These are phyloP conservation scores for Kalanchoe fedtschenkoi DNA, from an alignment of 164 flowering plant species.

Conservation along the genomic window DNA sequence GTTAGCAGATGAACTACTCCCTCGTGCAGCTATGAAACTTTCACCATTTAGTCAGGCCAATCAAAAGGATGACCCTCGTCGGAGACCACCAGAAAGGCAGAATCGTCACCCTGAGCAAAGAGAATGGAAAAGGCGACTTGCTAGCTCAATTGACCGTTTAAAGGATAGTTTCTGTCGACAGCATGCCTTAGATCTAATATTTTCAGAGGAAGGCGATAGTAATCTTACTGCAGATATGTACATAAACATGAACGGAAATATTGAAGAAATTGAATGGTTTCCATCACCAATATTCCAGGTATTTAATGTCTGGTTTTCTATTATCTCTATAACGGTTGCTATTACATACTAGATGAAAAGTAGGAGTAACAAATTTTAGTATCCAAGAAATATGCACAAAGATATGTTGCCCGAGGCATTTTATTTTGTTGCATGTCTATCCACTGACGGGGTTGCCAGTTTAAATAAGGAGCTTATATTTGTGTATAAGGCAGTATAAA, in stretches of 20 bases:
- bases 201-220: slow-evolving; percentile 84
- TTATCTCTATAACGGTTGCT: neutral
- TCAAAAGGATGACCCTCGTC: slow-evolving; percentile 38
- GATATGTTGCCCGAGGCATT: too few relatives aligned
- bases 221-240: slow-evolving; percentile 81
- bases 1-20: slow-evolving; percentile 88
- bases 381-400: neutral
- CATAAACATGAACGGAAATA: slow-evolving; percentile 58
- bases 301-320: neutral
- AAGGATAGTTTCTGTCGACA: slow-evolving; percentile 83
- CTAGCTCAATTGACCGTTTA: slow-evolving; percentile 64
- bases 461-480: neutral
- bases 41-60: slow-evolving; percentile 30
- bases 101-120: slow-evolving; percentile 88
- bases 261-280: slow-evolving; percentile 78
- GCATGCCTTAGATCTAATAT: slow-evolving; percentile 92
- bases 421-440: too few relatives aligned
- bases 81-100: slow-evolving; percentile 58
- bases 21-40: slow-evolving; percentile 89
- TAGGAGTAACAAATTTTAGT: neutral
- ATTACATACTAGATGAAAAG: neutral
- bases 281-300: slow-evolving; percentile 96
- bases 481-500: too few relatives aligned
- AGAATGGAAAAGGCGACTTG: slow-evolving; percentile 86
- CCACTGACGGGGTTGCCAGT: too few relatives aligned